A percentile compares a stretch with the other conserved stretches of the same genome.
Conservation (phyloP, 2,329 filamentous ascomycete genomes). For the Alternaria tenuissima region DNA sequence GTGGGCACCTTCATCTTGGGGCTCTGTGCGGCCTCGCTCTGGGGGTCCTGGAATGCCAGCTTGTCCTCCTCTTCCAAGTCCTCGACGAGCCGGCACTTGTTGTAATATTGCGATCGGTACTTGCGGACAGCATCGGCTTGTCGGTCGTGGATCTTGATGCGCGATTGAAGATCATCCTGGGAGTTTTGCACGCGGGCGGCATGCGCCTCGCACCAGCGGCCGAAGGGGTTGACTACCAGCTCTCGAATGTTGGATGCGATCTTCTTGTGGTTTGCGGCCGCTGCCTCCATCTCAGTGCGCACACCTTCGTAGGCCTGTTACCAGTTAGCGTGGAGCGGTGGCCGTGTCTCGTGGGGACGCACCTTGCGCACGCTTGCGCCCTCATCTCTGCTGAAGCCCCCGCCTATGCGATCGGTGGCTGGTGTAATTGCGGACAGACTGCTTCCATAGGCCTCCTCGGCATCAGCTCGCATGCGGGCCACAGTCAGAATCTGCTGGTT, state of each 20-base stretch:
- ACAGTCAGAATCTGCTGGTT: conserved; percentile 94
- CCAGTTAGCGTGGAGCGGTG: conserved; percentile 27
- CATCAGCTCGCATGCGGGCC: conserved; percentile 92
- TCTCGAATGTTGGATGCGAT: conserved; percentile 97
- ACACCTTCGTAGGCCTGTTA: conserved; percentile 92
- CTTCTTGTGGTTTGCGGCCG: conserved; percentile 88
- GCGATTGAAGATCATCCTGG: conserved; percentile 89
- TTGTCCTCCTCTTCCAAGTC: conserved; percentile 99
- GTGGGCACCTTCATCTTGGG: conserved; percentile 73
- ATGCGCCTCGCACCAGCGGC: conserved; percentile 95
- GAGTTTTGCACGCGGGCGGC: conserved; percentile 90
- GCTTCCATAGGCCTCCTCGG: conserved; percentile 87
- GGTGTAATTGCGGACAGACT: conserved; percentile 83
- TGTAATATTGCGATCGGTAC: conserved; percentile 95
- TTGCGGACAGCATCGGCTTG: conserved; percentile 92
- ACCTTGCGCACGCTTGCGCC: conserved; percentile 96
- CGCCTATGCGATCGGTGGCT: conserved; percentile 79
- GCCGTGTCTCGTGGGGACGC: conserved; percentile 31
- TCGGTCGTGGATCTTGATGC: conserved; percentile 91
- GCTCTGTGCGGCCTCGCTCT: conserved; percentile 59
- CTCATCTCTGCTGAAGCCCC: conserved; percentile 89
- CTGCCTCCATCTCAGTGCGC: conserved; percentile 89
- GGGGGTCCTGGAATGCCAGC: conserved; percentile 90
- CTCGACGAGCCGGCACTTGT: conserved; percentile 95
- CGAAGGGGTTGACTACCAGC: conserved; percentile 91